Percentiles rank a stretch among this genome's conserved stretches.
These are phyloP conservation scores for Paramecium primaurelia DNA, from an alignment of 73 alveolate genomes.

Conservation along the genomic window DNA sequence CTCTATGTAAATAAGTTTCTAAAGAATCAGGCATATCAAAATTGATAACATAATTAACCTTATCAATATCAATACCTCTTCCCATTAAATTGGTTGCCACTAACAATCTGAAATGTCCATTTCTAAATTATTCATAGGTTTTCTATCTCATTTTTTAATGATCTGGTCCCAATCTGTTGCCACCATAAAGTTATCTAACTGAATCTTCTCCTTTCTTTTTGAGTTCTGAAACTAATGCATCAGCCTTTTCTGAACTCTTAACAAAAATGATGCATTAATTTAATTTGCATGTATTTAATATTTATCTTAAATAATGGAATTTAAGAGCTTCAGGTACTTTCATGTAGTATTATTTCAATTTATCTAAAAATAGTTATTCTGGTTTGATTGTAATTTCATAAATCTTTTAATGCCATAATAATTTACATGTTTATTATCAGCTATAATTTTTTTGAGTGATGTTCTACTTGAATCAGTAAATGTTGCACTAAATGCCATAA, in stretches of 20 bases:
- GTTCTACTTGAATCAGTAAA: conserved; percentile 89
- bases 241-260: conserved; percentile 48
- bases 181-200: conserved; percentile 34
- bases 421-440: conserved; percentile 32
- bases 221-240: conserved; percentile 21
- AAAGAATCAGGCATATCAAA: conserved; percentile 91
- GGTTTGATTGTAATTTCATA: conserved; percentile 46
- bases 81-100: conserved; percentile 99
- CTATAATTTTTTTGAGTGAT: conserved; percentile 92
- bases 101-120: conserved; percentile 95
- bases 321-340: conserved; percentile 96
- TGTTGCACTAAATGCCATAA: conserved; percentile 99
- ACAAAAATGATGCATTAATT: conserved; percentile 58
- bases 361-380: conserved; percentile 93
- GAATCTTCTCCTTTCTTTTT: conserved; percentile 50
- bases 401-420: neutral
- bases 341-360: conserved; percentile 97
- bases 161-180: neutral
- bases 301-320: conserved; percentile 66
- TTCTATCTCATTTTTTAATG: conserved; percentile 33
- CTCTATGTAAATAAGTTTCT: conserved; percentile 95
- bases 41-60: conserved; percentile 98
- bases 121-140: conserved; percentile 76
- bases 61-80: conserved; percentile 99
- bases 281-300: conserved; percentile 56